These are phyloP conservation scores for Thyridium curvatum DNA, from an alignment of 2,329 filamentous ascomycete species.

Conservation along the genomic window DNA sequence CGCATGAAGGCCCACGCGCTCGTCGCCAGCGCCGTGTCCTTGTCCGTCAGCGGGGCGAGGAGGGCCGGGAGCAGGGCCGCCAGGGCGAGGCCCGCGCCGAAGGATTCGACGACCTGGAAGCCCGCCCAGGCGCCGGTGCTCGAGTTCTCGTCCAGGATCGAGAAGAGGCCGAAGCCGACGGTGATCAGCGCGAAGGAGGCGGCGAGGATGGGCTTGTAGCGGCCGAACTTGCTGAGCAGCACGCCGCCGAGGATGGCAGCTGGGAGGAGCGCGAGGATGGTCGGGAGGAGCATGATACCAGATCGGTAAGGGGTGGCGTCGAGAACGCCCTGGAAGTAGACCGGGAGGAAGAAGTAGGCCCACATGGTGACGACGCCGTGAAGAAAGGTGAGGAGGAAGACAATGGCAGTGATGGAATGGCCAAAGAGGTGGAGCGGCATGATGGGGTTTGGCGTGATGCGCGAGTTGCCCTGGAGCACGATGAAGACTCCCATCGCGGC, in stretches of 20 bases:
- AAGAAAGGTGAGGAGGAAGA: conserved; percentile 26
- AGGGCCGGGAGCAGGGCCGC: conserved; percentile 34
- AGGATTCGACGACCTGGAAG: conserved; percentile 30
- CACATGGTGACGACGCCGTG: conserved; percentile 25
- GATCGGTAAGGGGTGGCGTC: conserved; percentile 15
- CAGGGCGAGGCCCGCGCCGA: conserved; percentile 35
- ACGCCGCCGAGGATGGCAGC: conserved; percentile 9
- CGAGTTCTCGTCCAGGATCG: conserved; percentile 26
- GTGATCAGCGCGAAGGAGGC: conserved; percentile 19
- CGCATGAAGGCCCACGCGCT: conserved; percentile 38
- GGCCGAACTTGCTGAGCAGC: conserved; percentile 16
- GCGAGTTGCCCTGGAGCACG: background rate
- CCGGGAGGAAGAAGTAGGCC: conserved; percentile 27
- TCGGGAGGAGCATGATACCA: conserved; percentile 17
- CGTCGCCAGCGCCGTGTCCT: conserved; percentile 28
- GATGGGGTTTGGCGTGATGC: conserved; percentile 16
- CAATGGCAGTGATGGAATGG: conserved; percentile 26
- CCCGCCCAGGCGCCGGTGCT: conserved; percentile 30
- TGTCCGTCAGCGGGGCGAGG: conserved; percentile 29
- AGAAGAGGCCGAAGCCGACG: conserved; percentile 27
- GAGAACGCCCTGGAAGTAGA: conserved; percentile 37
- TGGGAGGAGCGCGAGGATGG: conserved; percentile 8
- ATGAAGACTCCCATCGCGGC: conserved; percentile 3
- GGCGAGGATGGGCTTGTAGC: conserved; percentile 14
- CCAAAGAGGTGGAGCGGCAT: conserved; percentile 37